A percentile compares a stretch with the other conserved stretches of the same genome.
Evolutionary conservation across 140 eudicot genomes (phyloP).

Genomic region (Stevia rebaudiana): DNA sequence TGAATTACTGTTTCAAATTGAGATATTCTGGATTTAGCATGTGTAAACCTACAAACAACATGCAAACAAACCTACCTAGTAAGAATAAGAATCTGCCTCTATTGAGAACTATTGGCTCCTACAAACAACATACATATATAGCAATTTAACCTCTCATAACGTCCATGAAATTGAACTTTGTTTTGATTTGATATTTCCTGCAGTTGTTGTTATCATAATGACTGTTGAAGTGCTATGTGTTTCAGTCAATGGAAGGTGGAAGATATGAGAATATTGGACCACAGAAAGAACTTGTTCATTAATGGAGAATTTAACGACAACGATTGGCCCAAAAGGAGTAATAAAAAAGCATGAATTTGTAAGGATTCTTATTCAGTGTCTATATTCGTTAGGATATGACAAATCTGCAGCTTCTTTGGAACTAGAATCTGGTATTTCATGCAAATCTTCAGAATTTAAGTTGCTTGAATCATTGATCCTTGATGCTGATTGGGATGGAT

Average conservation of each 20-base stretch:
- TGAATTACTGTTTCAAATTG: background rate
- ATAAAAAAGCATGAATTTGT: constrained; percentile 71
- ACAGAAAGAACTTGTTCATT: constrained; percentile 14
- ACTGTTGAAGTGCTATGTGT: constrained; percentile 17
- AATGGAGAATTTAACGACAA: constrained; percentile 47
- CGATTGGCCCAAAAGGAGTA: constrained; percentile 55
- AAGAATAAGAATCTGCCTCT: too few relatives aligned
- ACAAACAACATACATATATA: background rate
- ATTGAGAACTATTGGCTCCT: too few relatives aligned
- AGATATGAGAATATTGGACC: constrained; percentile 26
- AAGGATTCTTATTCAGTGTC: constrained; percentile 66
- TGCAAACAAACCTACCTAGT: too few relatives aligned
- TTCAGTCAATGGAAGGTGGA: constrained; percentile 12
- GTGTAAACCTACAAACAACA: background rate
- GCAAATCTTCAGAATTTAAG: constrained; percentile 54
- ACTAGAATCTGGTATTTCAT: constrained; percentile 61
- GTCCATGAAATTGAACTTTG: background rate
- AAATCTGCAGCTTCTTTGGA: constrained; percentile 79
- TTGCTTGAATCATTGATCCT: constrained; percentile 49
- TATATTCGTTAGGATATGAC: constrained; percentile 61
- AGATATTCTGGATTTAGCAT: background rate
- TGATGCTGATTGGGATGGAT: constrained; percentile 64
- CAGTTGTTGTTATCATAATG: constrained; percentile 15
- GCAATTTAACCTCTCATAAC: background rate
- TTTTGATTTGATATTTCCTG: background rate